Evolutionary conservation across 768 basidiomycete genomes (phyloP).

Genomic region (Suillus fuscotomentosus): DNA sequence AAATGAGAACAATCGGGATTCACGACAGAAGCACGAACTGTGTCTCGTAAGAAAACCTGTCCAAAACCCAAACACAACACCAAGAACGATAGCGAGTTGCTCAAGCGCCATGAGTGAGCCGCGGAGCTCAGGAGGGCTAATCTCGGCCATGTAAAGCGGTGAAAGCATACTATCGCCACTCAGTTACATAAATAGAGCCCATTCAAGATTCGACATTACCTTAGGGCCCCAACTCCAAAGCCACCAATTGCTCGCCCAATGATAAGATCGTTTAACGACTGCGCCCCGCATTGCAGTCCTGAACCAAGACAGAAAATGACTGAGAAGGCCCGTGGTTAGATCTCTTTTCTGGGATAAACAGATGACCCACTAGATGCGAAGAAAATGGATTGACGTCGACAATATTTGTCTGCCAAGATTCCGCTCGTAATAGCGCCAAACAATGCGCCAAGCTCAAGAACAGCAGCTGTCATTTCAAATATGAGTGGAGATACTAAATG

Average conservation of each 20-base stretch:
- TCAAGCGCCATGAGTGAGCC: slow-evolving; percentile 80
- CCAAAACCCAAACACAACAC: slow-evolving; percentile 85
- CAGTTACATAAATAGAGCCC: neutral
- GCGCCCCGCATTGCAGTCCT: slow-evolving; percentile 61
- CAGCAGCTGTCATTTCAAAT: slow-evolving; percentile 51
- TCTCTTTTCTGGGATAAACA: neutral
- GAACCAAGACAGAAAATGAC: slow-evolving; percentile 76
- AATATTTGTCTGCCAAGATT: slow-evolving; percentile 64
- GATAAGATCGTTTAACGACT: slow-evolving; percentile 53
- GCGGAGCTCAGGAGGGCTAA: slow-evolving; percentile 75
- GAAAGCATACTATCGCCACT: slow-evolving; percentile 61
- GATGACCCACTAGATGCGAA: slow-evolving; percentile 58
- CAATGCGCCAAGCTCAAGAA: slow-evolving; percentile 76
- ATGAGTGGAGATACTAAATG: neutral
- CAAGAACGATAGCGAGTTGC: slow-evolving; percentile 77
- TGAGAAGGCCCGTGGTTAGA: slow-evolving; percentile 20
- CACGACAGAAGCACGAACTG: slow-evolving; percentile 35
- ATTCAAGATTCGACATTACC: slow-evolving; percentile 34
- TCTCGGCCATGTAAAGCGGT: slow-evolving; percentile 83
- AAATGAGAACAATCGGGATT: neutral
- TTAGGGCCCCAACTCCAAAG: slow-evolving; percentile 74
- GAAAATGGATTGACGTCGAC: slow-evolving; percentile 66
- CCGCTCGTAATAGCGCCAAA: slow-evolving; percentile 70
- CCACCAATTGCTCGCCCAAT: slow-evolving; percentile 76
- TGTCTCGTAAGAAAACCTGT: slow-evolving; percentile 70